Base-by-base conservation (phyloP, 2,329 filamentous ascomycete genomes). In the Ceratocystis eucalypticola region DNA sequence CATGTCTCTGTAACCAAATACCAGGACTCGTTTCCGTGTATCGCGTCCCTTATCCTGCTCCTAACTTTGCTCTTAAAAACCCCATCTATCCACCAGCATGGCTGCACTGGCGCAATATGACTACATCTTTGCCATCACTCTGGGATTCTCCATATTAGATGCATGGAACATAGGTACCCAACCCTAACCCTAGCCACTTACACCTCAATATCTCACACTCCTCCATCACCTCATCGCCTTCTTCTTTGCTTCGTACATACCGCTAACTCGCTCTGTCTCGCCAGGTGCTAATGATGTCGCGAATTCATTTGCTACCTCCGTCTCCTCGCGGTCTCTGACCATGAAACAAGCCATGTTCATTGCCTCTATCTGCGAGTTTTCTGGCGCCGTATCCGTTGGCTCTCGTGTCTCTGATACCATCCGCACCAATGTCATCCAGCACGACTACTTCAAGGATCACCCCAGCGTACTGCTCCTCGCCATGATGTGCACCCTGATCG, bases 121-220 rank as follows among this genome's bases (percentile, higher is more conserved):
- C 70, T 84, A 83, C 70, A 75, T 84, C 67, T 84, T 84, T 72
- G 80, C 77, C 70, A 77, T 84, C 66, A 80, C 80, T 69, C 78
- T 79, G 25, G 75, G 83, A 65, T 84, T 84, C 73, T 80, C 82
- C 33, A 77, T 82, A 65, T 78, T 84, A 37, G 82, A 84, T 74
- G 81, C 81, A 22, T 84, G 79, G 79, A 84, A 84, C 72, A 84
- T 84, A 69, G 82, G 82, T 78, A 68, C 67, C 2, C 1, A 44
- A 28, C 17, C 41, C 2, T 17, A 30, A 63, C 41, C 57, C 17
- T 50, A 46, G 5, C 45, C 33, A 17, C 30, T 1, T 7, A 2
- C 5, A n/a, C 1, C 4, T 33, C 2, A 1, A 25, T 25, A 22
- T 64, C 20, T n/a, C 28, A 10, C 28, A 10, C 25, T 45, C 28